Evolutionary conservation across 768 basidiomycete species (phyloP), one percentile per base, ranked within the genome.

Genomic region (Lactifluus volemus): DNA sequence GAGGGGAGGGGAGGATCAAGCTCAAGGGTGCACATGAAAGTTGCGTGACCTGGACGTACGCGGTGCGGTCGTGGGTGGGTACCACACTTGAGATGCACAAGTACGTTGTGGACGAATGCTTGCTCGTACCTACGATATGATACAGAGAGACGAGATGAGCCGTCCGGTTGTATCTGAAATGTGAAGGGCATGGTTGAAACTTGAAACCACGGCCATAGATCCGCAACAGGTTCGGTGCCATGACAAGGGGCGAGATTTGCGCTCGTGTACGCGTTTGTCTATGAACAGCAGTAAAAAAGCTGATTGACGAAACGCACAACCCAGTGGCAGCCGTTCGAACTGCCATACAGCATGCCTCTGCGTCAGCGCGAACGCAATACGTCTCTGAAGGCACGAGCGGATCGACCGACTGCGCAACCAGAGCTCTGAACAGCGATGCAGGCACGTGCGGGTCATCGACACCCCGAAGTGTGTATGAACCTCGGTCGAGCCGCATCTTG

Each of bases 391-490:
- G 95, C 14, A 98, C 82, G 48, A 97, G 80, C n/a, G 95, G 95
- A 63, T 94, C 90, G 66, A 86, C 82, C 25, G 97, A 81, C 71
- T 98, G 49, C 95, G 83, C 19, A 97, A 77, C 93, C 93, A 98
- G 7, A 95, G 79, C 74, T 98, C 2, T 97, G 73, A 96, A 80
- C 44, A 95, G 77, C 2, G 92, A 92, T 8, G 92, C 90, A 2
- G 91, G 84, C 51, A 95, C 86, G 67, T 94, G 87, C 0, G 94
- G 91, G 69, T 97, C 94, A 63, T 93, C 89, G 48, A 96, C 84
- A 38, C 86, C 86, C 94, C 90, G 63, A 94, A 78, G 47, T 25
- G 87, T 92, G 73, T 96, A 95, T 67, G 92, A 88, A 2, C 92
- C 94, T 66, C 86, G 82, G 71, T 96, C 92, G 59, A 98, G 92